Conservation (phyloP, 257 asterid species). For the Buddleja alternifolia region DNA sequence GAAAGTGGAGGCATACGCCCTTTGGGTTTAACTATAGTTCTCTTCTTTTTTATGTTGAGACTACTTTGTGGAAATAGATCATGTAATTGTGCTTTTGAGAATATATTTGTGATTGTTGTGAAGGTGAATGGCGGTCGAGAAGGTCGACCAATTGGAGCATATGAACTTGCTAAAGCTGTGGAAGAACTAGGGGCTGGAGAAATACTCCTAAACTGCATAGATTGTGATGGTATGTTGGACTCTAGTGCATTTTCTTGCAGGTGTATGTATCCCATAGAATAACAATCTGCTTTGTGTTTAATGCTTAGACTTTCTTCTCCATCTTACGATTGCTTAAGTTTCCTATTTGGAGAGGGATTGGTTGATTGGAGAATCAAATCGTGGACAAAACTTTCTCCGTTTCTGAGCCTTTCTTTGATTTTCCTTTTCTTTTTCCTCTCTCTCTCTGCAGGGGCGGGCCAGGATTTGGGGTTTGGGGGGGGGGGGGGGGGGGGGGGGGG, state of each 20-base stretch:
- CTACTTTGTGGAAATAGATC: not conserved
- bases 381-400: not conserved
- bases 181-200: conserved; percentile 99
- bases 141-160: conserved; percentile 95
- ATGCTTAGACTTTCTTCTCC: not conserved
- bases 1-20: no score
- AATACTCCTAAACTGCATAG: conserved; percentile 90
- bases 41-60: not conserved
- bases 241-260: conserved; percentile 7
- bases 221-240: conserved; percentile 78
- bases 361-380: not conserved
- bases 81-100: not conserved
- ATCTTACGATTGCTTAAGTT: not conserved
- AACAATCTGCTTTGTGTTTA: conserved; percentile 2
- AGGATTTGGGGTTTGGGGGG: no score
- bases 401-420: not conserved
- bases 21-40: no score
- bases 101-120: conserved; percentile 7
- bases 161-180: conserved; percentile 95
- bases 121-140: conserved; percentile 97
- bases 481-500: no score
- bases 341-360: not conserved
- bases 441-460: no score
- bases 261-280: not conserved
- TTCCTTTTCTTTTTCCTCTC: no score